A percentile compares a stretch with the other conserved stretches of the same genome.
Evolutionary conservation across 1,284 basidiomycete genomes (phyloP).

Genomic region (Tylopilus sp.): DNA sequence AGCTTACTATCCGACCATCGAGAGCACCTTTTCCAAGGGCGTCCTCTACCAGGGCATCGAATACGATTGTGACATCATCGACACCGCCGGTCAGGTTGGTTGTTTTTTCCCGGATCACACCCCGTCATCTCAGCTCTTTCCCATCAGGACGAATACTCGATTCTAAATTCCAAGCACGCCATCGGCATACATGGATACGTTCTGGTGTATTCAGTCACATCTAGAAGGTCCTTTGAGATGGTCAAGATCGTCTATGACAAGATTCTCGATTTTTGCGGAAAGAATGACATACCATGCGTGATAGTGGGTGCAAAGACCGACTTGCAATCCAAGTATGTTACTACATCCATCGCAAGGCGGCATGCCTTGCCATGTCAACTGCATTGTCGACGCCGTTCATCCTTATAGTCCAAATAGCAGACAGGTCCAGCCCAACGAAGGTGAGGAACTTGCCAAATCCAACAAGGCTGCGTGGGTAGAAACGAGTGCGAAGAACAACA

Average conservation of each 20-base stretch:
- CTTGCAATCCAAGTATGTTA: conserved; percentile 64
- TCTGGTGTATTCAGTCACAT: conserved; percentile 93
- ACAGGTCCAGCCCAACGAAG: conserved; percentile 75
- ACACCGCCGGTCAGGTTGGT: conserved; percentile 89
- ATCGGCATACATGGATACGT: conserved; percentile 84
- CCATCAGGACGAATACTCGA: conserved; percentile 74
- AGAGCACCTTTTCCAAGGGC: conserved; percentile 82
- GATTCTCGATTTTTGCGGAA: conserved; percentile 92
- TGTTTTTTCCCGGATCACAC: neutral
- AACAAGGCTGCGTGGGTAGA: conserved; percentile 82
- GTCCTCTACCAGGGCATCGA: conserved; percentile 82
- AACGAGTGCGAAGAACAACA: conserved; percentile 84
- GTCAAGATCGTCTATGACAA: conserved; percentile 95
- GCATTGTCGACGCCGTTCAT: conserved; percentile 24
- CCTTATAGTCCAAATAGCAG: conserved; percentile 45
- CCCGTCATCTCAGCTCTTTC: neutral
- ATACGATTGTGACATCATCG: conserved; percentile 96
- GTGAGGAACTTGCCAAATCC: conserved; percentile 68
- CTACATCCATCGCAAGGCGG: conserved; percentile 9
- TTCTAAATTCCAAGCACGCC: conserved; percentile 78
- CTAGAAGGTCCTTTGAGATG: conserved; percentile 93
- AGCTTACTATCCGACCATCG: conserved; percentile 93
- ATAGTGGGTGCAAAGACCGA: conserved; percentile 96
- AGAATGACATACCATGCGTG: conserved; percentile 89
- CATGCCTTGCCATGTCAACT: conserved; percentile 9